Evolutionary conservation across 257 asterid genomes (phyloP).

Genomic region (Orobanche coerulescens): DNA sequence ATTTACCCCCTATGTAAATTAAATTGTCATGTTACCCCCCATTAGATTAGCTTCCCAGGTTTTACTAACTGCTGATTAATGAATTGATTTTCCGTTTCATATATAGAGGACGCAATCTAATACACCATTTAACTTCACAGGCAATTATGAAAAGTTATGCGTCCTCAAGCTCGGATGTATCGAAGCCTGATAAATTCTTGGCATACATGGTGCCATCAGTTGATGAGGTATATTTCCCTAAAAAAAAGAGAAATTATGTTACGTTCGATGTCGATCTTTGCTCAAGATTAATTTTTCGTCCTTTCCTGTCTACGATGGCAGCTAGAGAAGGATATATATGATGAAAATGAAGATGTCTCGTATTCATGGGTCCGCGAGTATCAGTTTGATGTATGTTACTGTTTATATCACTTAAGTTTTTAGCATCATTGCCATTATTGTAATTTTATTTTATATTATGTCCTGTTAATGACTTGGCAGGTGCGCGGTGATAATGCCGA

Average conservation of each 20-base stretch:
- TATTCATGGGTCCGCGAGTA: slow-evolving; percentile 92
- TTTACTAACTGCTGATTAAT: slow-evolving; percentile 4
- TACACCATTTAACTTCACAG: slow-evolving; percentile 35
- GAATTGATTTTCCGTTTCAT: slow-evolving; percentile 6
- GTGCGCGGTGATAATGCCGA: slow-evolving; percentile 74
- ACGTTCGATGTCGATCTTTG: background rate
- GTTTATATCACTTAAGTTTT: slow-evolving; percentile 21
- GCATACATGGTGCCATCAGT: slow-evolving; percentile 88
- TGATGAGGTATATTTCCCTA: slow-evolving; percentile 51
- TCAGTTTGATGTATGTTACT: slow-evolving; percentile 91
- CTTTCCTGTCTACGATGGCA: slow-evolving; percentile 34
- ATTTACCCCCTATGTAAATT: no score
- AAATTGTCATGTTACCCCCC: no score
- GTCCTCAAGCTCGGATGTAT: slow-evolving; percentile 51
- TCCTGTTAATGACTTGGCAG: slow-evolving; percentile 35
- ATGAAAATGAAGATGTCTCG: slow-evolving; percentile 74
- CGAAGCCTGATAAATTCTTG: slow-evolving; percentile 66
- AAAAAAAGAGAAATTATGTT: background rate
- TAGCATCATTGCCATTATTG: background rate
- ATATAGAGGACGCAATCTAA: background rate
- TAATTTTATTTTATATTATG: background rate
- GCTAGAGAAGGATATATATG: slow-evolving; percentile 80
- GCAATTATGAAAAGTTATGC: slow-evolving; percentile 86
- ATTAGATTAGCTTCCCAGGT: slow-evolving; percentile 1
- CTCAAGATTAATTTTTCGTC: slow-evolving; percentile 1